phyloP scores from a whole-genome alignment of 768 basidiomycete species.

The Cystobasidium onofrii region DNA sequence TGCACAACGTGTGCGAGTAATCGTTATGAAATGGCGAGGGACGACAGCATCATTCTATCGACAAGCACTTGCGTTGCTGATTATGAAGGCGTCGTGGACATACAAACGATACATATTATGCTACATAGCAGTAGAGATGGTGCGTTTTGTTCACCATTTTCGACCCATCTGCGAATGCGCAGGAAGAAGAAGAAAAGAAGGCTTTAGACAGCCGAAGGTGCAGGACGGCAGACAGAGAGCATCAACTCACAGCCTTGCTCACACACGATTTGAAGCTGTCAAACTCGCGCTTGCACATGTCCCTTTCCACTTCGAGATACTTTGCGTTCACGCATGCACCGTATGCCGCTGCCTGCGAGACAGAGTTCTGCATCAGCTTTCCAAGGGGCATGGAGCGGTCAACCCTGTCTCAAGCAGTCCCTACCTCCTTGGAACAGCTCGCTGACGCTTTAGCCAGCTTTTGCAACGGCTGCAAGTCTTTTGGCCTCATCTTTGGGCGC shows the following conservation, averaged over 20 bases:
- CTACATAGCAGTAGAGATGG: too few species aligned
- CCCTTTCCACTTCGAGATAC: slow-evolving; percentile 75
- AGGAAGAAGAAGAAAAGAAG: too few species aligned
- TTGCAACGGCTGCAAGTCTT: slow-evolving; percentile 11
- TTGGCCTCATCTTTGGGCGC: slow-evolving; percentile 18
- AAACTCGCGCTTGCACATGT: slow-evolving; percentile 78
- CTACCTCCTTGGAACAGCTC: slow-evolving; percentile 21
- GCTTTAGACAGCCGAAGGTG: background rate
- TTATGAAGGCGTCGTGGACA: too few species aligned
- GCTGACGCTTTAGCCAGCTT: slow-evolving; percentile 18
- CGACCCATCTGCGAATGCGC: slow-evolving; percentile 24
- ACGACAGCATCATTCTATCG: too few species aligned
- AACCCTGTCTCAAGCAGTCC: too few species aligned
- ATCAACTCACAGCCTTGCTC: slow-evolving; percentile 60
- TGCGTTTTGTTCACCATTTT: slow-evolving; percentile 20
- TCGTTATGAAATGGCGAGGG: too few species aligned
- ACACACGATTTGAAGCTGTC: slow-evolving; percentile 73
- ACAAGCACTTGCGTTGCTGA: too few species aligned
- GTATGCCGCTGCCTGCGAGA: slow-evolving; percentile 62
- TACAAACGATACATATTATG: too few species aligned
- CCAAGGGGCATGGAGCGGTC: too few species aligned
- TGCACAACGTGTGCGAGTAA: too few species aligned
- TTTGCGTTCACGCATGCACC: slow-evolving; percentile 77
- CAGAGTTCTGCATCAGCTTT: background rate
- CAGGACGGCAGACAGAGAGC: background rate